phyloP scores from a whole-genome alignment of 306 rosid species.

The Begonia peltatifolia region DNA sequence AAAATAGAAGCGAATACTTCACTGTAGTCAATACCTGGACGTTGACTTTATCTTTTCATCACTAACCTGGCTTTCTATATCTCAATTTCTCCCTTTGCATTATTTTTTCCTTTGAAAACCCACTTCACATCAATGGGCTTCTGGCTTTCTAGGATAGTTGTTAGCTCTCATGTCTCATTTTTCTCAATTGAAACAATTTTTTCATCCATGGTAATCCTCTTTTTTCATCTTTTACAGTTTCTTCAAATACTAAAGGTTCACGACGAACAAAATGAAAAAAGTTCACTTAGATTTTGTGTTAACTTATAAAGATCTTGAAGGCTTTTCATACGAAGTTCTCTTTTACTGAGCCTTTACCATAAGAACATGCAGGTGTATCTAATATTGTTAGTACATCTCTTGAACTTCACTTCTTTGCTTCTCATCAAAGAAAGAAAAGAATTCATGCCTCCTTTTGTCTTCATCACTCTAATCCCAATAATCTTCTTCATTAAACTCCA shows the following conservation, averaged over 20 bases:
- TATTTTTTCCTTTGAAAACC: neutral
- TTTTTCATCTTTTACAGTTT: neutral
- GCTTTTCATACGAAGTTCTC: neutral
- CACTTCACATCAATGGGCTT: neutral
- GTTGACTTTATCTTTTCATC: neutral
- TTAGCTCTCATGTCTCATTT: neutral
- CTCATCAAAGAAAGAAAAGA: too few species aligned
- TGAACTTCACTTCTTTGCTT: neutral
- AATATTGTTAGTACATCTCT: neutral
- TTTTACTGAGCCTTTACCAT: neutral
- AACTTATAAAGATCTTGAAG: neutral
- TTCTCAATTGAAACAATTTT: neutral
- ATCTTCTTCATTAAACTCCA: neutral
- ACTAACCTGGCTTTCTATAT: slow-evolving; percentile 4
- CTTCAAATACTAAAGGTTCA: neutral
- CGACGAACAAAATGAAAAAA: neutral
- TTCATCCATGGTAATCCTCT: neutral
- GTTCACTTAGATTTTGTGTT: neutral
- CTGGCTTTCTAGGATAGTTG: too few species aligned
- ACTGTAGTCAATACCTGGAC: neutral
- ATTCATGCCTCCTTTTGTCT: neutral
- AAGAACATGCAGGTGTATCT: neutral
- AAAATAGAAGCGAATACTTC: slow-evolving; percentile 1
- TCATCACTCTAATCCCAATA: neutral
- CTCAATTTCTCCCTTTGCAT: neutral